A percentile compares a stretch with the other conserved stretches of the same genome.
phyloP scores from a whole-genome alignment of 768 basidiomycete genomes.

The Peribolospora kevripleyi region DNA sequence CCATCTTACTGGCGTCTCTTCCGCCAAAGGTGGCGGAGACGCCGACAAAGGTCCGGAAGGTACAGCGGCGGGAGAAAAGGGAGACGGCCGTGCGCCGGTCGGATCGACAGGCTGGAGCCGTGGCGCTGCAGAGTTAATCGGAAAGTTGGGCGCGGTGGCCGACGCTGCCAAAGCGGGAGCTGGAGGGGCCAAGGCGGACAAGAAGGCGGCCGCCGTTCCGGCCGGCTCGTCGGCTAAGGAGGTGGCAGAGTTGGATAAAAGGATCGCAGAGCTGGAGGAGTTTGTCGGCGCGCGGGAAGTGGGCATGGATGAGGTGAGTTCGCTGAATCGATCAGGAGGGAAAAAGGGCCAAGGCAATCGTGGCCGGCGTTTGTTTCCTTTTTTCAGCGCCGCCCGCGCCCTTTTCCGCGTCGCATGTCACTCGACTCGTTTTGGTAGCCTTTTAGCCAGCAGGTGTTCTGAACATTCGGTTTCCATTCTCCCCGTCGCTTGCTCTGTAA shows the following conservation, averaged over 20 bases:
- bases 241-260: conserved; percentile 40
- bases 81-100: no score
- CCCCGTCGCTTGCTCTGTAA: background rate
- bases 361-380: background rate
- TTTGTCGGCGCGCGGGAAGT: conserved; percentile 58
- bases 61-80: no score
- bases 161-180: no score
- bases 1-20: no score
- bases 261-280: conserved; percentile 61
- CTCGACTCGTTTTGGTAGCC: background rate
- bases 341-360: background rate
- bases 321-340: background rate
- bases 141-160: no score
- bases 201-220: background rate
- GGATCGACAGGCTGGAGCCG: no score
- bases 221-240: conserved; percentile 3
- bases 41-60: no score
- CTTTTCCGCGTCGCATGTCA: background rate
- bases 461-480: background rate
- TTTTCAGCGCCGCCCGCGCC: background rate
- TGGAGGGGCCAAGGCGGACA: no score
- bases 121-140: no score
- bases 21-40: no score
- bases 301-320: conserved; percentile 52
- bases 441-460: background rate